Conservation (phyloP, 1,139 yeast species). For the Diutina siamensis region DNA sequence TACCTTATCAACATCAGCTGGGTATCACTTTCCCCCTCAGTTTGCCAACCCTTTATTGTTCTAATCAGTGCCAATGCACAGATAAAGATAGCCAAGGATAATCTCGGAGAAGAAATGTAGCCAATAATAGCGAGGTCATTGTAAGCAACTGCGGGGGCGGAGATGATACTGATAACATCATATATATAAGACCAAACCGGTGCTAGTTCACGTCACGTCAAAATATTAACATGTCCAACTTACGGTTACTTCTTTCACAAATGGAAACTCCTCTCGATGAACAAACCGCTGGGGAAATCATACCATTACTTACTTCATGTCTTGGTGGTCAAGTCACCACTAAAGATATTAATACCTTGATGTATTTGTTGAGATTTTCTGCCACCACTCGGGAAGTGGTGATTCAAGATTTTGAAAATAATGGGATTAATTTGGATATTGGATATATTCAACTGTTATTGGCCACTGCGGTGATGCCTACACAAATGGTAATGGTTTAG, state of each 20-base stretch:
- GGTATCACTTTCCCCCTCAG: too few species aligned
- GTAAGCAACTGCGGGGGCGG: slow-evolving; percentile 3
- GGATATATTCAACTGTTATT: not conserved
- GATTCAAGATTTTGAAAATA: slow-evolving; percentile 1
- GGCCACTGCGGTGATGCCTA: not conserved
- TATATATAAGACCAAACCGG: not conserved
- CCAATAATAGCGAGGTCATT: not conserved
- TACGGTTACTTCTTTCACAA: not conserved
- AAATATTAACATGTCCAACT: not conserved
- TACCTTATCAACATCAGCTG: too few species aligned
- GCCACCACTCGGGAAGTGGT: slow-evolving; percentile 5
- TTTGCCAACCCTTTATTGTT: too few species aligned
- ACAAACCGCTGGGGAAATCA: not conserved
- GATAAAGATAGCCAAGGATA: not conserved
- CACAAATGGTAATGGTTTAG: not conserved
- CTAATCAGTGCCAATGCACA: too few species aligned
- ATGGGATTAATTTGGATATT: slow-evolving; percentile 1
- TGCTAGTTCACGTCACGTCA: not conserved
- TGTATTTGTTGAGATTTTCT: slow-evolving; percentile 3
- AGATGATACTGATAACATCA: not conserved
- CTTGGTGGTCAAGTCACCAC: not conserved
- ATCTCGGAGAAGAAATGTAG: not conserved
- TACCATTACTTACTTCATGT: not conserved
- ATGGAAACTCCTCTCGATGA: slow-evolving; percentile 4
- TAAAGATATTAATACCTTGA: not conserved